Percentiles rank a stretch among this genome's conserved stretches.
Evolutionary conservation across 805 yeast genomes (phyloP).

Genomic region (Wickerhamiella bombiphila): DNA sequence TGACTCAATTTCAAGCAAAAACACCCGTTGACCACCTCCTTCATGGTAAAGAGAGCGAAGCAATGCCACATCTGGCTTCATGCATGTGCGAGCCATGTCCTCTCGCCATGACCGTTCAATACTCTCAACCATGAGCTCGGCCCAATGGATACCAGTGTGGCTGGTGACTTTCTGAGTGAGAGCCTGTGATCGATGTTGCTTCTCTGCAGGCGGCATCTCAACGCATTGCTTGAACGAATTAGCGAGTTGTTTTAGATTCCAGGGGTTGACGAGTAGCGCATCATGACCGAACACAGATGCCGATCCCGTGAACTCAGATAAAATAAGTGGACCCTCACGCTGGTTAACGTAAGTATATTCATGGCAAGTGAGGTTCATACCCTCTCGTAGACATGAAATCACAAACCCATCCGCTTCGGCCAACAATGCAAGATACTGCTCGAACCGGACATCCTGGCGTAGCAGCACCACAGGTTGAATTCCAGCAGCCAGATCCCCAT

Average conservation of each 20-base stretch:
- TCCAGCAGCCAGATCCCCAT: conserved; percentile 52
- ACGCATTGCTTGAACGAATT: conserved; percentile 50
- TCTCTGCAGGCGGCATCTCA: conserved; percentile 48
- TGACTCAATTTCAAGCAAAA: conserved; percentile 13
- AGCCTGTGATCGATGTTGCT: conserved; percentile 43
- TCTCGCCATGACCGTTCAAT: conserved; percentile 40
- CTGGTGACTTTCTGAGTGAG: conserved; percentile 44
- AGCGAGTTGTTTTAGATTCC: conserved; percentile 62
- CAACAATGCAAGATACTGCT: conserved; percentile 75
- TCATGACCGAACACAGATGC: conserved; percentile 63
- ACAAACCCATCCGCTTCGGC: conserved; percentile 78
- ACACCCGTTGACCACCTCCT: conserved; percentile 5
- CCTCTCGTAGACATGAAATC: conserved; percentile 88
- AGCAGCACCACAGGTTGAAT: conserved; percentile 75
- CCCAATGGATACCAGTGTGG: conserved; percentile 70
- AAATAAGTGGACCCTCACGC: conserved; percentile 51
- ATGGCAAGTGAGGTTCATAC: conserved; percentile 92
- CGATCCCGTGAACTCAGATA: conserved; percentile 92
- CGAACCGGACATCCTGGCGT: conserved; percentile 78
- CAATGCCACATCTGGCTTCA: conserved; percentile 9
- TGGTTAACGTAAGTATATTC: conserved; percentile 69
- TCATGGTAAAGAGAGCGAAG: conserved; percentile 9
- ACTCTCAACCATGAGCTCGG: conserved; percentile 36
- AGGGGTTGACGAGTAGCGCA: conserved; percentile 70
- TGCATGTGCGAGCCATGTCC: conserved; percentile 27